Conservation (phyloP, 2,329 filamentous ascomycete species). For the Cytospora chrysosperma region DNA sequence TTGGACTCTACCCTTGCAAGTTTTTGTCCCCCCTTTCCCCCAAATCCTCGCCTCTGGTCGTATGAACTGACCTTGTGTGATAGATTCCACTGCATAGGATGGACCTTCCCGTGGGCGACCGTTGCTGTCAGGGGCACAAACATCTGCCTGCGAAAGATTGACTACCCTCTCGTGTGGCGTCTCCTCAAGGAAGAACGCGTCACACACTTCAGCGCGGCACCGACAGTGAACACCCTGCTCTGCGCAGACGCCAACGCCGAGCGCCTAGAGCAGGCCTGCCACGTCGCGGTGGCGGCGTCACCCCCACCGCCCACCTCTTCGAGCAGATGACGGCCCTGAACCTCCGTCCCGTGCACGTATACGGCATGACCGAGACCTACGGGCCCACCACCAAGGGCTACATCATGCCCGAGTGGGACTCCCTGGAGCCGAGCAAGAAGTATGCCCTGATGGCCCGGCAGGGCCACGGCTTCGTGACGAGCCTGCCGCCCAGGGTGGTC, state of each 20-base stretch:
- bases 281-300: slow-evolving; percentile 88
- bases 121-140: slow-evolving; percentile 92
- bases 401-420: slow-evolving; percentile 80
- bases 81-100: slow-evolving; percentile 68
- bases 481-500: slow-evolving; percentile 76
- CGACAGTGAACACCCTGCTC: slow-evolving; percentile 92
- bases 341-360: slow-evolving; percentile 87
- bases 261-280: slow-evolving; percentile 66
- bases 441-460: slow-evolving; percentile 91
- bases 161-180: slow-evolving; percentile 90
- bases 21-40: slow-evolving; percentile 38
- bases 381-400: slow-evolving; percentile 96
- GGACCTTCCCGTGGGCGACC: slow-evolving; percentile 92
- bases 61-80: background rate
- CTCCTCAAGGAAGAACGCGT: slow-evolving; percentile 82
- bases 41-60: no score
- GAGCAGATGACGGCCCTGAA: slow-evolving; percentile 84
- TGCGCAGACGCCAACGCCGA: slow-evolving; percentile 77
- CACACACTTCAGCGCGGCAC: slow-evolving; percentile 94
- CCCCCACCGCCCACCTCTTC: slow-evolving; percentile 90
- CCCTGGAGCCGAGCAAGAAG: slow-evolving; percentile 69
- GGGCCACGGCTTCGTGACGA: slow-evolving; percentile 86
- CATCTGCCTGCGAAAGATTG: slow-evolving; percentile 90
- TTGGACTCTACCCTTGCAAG: slow-evolving; percentile 91
- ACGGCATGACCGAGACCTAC: slow-evolving; percentile 86